These are phyloP conservation scores for Eimeria tenella DNA, from an alignment of 169 alveolate species.

Conservation along the genomic window DNA sequence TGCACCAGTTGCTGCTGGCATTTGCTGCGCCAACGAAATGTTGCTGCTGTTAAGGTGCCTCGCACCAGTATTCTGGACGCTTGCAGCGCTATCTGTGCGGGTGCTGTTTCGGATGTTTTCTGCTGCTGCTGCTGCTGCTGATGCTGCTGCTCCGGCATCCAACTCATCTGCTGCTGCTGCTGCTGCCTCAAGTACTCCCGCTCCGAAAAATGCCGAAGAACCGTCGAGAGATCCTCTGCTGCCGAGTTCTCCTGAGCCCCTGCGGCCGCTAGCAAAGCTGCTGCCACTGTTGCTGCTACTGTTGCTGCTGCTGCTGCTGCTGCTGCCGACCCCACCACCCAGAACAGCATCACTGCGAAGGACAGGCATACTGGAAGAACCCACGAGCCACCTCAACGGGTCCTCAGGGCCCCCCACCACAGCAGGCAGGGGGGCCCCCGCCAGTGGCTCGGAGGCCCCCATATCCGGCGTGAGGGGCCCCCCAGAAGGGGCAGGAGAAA, in stretches of 20 bases:
- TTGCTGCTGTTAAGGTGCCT: not conserved
- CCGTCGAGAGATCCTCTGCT: conserved; percentile 28
- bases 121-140: conserved; percentile 63
- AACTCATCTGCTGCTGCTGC: conserved; percentile 21
- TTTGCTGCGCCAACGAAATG: not conserved
- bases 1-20: conserved; percentile 19
- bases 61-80: not conserved
- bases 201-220: not conserved
- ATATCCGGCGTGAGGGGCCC: not conserved
- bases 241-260: not conserved
- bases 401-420: conserved; percentile 11
- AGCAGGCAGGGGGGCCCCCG: conserved; percentile 27
- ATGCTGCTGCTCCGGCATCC: not conserved
- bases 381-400: not conserved
- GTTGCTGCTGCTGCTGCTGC: conserved; percentile 47
- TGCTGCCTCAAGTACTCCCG: conserved; percentile 21
- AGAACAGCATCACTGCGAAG: too few relatives aligned
- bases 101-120: conserved; percentile 19
- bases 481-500: not conserved
- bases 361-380: too few relatives aligned
- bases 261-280: not conserved
- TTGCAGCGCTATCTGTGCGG: not conserved
- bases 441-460: not conserved
- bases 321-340: not conserved
- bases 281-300: conserved; percentile 42